Evolutionary conservation across 495 filamentous ascomycete species (phyloP).

Genomic region (Baudoinia panamericana): DNA sequence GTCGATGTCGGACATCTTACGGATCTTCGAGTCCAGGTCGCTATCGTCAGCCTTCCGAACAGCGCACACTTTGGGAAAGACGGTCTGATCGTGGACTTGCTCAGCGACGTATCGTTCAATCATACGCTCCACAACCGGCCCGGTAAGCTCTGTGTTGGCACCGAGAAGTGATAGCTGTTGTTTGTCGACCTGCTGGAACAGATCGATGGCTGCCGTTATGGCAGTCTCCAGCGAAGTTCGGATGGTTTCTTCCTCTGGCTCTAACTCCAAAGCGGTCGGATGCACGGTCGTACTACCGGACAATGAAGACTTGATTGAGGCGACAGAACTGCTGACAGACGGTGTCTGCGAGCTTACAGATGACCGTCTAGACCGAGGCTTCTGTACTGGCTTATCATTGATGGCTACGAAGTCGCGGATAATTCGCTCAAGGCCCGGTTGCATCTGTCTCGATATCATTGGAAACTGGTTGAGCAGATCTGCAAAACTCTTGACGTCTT

Average conservation of each 20-base stretch:
- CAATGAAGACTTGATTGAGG: conserved; percentile 20
- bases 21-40: conserved; percentile 81
- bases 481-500: conserved; percentile 79
- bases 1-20: conserved; percentile 86
- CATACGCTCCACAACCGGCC: conserved; percentile 76
- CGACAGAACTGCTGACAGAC: conserved; percentile 16
- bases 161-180: conserved; percentile 86
- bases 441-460: conserved; percentile 95
- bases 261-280: conserved; percentile 34
- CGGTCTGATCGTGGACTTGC: conserved; percentile 74
- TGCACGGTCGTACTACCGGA: conserved; percentile 21
- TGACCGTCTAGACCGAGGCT: conserved; percentile 48
- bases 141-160: conserved; percentile 85
- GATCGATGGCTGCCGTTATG: conserved; percentile 83
- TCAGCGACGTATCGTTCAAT: conserved; percentile 94
- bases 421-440: conserved; percentile 74
- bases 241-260: conserved; percentile 81
- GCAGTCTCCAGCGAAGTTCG: conserved; percentile 75
- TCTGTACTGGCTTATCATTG: conserved; percentile 71
- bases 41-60: conserved; percentile 69
- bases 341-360: conserved; percentile 17
- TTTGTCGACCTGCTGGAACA: conserved; percentile 92
- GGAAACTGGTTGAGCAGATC: conserved; percentile 88
- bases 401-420: conserved; percentile 80
- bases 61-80: conserved; percentile 70